Evolutionary conservation across 495 filamentous ascomycete genomes (phyloP).

Genomic region (Lophiotrema nucula): DNA sequence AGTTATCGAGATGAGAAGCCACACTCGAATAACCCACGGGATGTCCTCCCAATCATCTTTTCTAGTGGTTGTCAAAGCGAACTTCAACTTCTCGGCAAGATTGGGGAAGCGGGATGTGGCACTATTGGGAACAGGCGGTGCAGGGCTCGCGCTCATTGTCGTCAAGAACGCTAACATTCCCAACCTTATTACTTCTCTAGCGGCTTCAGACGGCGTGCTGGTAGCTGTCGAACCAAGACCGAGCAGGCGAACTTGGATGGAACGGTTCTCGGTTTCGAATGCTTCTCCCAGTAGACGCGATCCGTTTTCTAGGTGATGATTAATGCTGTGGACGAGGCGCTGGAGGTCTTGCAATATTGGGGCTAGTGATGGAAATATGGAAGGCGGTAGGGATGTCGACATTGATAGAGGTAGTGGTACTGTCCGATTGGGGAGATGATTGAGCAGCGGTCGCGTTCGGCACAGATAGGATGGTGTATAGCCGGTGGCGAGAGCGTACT

Average conservation of each 20-base stretch:
- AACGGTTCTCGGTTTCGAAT: background rate
- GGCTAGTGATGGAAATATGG: background rate
- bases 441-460: background rate
- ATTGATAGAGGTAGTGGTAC: too few relatives aligned
- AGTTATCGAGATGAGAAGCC: background rate
- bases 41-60: too few relatives aligned
- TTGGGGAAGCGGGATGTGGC: too few relatives aligned
- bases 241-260: background rate
- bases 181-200: background rate
- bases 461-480: background rate
- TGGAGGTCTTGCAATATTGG: background rate
- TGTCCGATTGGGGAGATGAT: too few relatives aligned
- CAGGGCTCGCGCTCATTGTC: background rate
- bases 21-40: background rate
- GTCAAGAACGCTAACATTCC: slow-evolving; percentile 10
- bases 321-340: background rate
- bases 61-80: too few relatives aligned
- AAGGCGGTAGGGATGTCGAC: background rate
- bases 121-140: background rate
- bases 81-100: too few relatives aligned
- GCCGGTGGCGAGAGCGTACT: background rate
- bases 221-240: background rate
- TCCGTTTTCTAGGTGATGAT: background rate
- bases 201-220: too few relatives aligned
- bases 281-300: background rate